Conservation (phyloP, 2,329 filamentous ascomycete genomes). For the Pestalotiopsis sp. region DNA sequence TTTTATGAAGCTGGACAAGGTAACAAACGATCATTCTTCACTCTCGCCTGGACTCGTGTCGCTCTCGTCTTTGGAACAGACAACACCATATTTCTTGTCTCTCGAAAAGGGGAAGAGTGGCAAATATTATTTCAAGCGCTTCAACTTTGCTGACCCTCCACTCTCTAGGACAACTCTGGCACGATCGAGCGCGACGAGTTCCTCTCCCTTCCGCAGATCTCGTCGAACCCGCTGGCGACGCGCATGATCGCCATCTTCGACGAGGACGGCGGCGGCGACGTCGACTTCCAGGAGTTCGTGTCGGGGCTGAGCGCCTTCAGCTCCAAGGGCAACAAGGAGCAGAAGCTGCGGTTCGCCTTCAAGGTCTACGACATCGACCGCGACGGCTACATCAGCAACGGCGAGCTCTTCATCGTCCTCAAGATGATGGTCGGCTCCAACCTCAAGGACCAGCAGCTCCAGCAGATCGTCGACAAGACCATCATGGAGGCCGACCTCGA, state of each 20-base stretch:
- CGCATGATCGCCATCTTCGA: constrained; percentile 99
- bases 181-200: constrained; percentile 99
- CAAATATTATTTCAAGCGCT: neutral
- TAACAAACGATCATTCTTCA: constrained; percentile 37
- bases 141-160: neutral
- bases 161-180: constrained; percentile 86
- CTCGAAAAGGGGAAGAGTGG: neutral
- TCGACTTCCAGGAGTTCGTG: constrained; percentile 99
- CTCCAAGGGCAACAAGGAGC: constrained; percentile 98
- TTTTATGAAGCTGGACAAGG: constrained; percentile 99
- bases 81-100: too few relatives aligned
- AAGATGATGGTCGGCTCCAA: constrained; percentile 99
- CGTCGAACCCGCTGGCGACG: constrained; percentile 94
- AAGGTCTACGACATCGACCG: constrained; percentile 99
- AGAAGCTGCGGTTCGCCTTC: constrained; percentile 97
- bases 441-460: constrained; percentile 96
- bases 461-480: constrained; percentile 99
- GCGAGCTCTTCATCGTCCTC: constrained; percentile 97
- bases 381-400: constrained; percentile 98
- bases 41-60: neutral
- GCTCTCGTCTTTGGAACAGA: too few relatives aligned
- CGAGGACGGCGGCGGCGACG: constrained; percentile 95
- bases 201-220: constrained; percentile 94
- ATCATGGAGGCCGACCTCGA: constrained; percentile 99
- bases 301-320: constrained; percentile 93